Base-by-base conservation (phyloP, 148 eudicot species). In the Talinum fruticosum region DNA sequence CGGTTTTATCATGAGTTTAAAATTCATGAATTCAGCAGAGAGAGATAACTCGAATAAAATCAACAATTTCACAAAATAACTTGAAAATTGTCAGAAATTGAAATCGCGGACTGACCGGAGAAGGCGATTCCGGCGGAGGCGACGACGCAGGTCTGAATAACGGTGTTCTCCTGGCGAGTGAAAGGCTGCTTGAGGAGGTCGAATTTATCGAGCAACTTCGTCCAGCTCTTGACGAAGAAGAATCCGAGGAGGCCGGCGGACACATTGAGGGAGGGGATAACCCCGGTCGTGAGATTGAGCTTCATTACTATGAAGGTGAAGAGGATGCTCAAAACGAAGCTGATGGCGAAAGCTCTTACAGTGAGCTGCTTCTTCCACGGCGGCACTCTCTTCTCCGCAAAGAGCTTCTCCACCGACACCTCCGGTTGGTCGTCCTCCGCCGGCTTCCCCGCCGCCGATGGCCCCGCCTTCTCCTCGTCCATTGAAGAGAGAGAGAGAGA, bases 121-220 rank as follows among this genome's bases (percentile, higher is more conserved):
- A 83, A 83, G 24, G 88, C 88, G 34, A 86, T 83, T 33, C 88
- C 84, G 35, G 88, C 68, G 28, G 86, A 67, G 15, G 88, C 88
- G 54, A 86, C 88, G 18, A 86, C 86, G 66, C 86, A 83, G 30
- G 86, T 83, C 78, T 86, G 86, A 72, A 83, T 86, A 61, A 85
- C 88, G 1, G 88, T 85, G 47, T 85, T 85, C 76, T 85, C 88
- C 67, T 85, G 88, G 2, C 88, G 83, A 51, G 86, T 85, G 59
- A 85, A 85, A 3, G 86, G 86, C 72, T 83, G 88, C 29, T 73
- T 67, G 54, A 83, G 80, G 10, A 80, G 3, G 2, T 85, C 88
- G 10, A 71, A 47, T 35, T 75, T 78, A 6, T 80, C 78, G 29
- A 85, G 79, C 35, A 83, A 32, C 30, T 72, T 80, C 1, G 88